Percentiles rank a stretch among this genome's conserved stretches.
phyloP scores from a whole-genome alignment of 2,329 filamentous ascomycete genomes.

The Aspergillus sp. region DNA sequence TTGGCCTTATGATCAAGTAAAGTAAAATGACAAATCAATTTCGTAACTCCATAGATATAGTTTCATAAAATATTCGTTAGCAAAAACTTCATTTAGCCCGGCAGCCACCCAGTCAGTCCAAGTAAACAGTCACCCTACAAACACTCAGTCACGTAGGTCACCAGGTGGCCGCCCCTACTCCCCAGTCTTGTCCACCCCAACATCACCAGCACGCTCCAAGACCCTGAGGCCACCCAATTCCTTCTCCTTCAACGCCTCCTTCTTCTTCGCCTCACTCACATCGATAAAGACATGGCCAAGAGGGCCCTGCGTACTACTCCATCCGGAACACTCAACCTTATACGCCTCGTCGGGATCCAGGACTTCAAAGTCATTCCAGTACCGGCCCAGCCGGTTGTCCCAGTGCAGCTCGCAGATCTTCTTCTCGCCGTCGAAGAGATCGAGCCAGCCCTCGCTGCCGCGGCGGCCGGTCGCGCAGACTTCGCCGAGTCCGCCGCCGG shows the following conservation, averaged over 20 bases:
- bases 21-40: too few relatives aligned
- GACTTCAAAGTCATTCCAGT: slow-evolving; percentile 27
- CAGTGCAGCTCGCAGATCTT: slow-evolving; percentile 36
- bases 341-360: slow-evolving; percentile 27
- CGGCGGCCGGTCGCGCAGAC: slow-evolving; percentile 30
- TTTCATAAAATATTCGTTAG: too few relatives aligned
- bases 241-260: slow-evolving; percentile 10
- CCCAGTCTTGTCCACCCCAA: not conserved
- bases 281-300: slow-evolving; percentile 34
- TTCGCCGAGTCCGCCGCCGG: slow-evolving; percentile 29
- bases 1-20: too few relatives aligned
- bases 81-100: not conserved
- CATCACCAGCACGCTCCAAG: not conserved
- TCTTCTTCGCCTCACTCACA: slow-evolving; percentile 22
- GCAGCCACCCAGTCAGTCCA: not conserved
- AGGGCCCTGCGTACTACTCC: slow-evolving; percentile 30
- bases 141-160: not conserved
- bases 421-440: slow-evolving; percentile 29
- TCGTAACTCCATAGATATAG: too few relatives aligned
- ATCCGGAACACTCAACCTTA: slow-evolving; percentile 29
- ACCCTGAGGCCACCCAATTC: not conserved
- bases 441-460: slow-evolving; percentile 33
- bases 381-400: slow-evolving; percentile 29
- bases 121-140: not conserved
- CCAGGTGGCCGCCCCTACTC: not conserved